Evolutionary conservation across 2,329 filamentous ascomycete genomes (phyloP).

Genomic region (Apiospora rasikravindrae): DNA sequence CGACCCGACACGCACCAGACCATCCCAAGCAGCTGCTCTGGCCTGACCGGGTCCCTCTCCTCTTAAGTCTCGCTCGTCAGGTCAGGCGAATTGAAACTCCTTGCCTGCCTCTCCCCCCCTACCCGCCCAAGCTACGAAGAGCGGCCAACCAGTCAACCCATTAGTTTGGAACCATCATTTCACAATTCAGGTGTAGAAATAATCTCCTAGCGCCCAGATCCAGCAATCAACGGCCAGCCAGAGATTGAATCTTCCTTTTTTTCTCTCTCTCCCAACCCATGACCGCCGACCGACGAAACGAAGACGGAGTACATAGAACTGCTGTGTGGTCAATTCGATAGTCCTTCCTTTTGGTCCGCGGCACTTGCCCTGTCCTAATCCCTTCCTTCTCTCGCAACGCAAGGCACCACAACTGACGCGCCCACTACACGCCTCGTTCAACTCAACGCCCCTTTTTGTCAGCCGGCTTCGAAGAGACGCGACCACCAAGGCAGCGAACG

Average conservation of each 20-base stretch:
- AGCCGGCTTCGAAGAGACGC: constrained; percentile 1
- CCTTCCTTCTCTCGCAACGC: not conserved
- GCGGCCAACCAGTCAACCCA: constrained; percentile 17
- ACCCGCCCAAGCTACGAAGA: constrained; percentile 17
- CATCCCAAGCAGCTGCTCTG: constrained; percentile 13
- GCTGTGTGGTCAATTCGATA: constrained; percentile 9
- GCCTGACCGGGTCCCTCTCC: constrained; percentile 9
- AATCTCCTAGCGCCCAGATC: constrained; percentile 17
- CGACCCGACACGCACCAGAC: constrained; percentile 9
- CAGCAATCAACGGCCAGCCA: constrained; percentile 16
- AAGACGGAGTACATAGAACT: constrained; percentile 15
- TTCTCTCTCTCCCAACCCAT: not conserved
- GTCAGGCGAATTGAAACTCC: constrained; percentile 17
- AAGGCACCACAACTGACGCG: not conserved
- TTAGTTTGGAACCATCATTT: constrained; percentile 10
- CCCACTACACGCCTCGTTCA: constrained; percentile 6
- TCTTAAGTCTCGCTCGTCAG: constrained; percentile 8
- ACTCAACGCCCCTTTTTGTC: not conserved
- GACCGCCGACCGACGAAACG: constrained; percentile 9
- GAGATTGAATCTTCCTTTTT: constrained; percentile 11
- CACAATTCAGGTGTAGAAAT: constrained; percentile 13
- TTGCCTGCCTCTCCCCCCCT: constrained; percentile 2
- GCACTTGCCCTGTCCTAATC: constrained; percentile 6
- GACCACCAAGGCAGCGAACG: constrained; percentile 1
- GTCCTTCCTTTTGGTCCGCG: constrained; percentile 10